Evolutionary conservation across 208 protist genomes (phyloP), one percentile per base, ranked within the genome.

Genomic region (Trypanosoma melophagium): DNA sequence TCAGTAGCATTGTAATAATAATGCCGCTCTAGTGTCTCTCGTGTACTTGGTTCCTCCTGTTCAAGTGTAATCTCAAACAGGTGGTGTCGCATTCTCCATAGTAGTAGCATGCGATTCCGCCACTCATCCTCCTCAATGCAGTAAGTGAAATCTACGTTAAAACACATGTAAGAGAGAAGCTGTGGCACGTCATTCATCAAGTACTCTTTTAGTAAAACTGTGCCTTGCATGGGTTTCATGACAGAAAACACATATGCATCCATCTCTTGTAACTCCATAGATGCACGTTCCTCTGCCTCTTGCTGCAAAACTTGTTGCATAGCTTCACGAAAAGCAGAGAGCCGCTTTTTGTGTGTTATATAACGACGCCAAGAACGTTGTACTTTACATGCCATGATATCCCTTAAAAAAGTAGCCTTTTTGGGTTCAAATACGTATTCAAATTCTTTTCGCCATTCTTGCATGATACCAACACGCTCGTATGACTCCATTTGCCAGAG

Each of bases 21-120:
- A 3, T n/a, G 42, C 13, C 71, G 63, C 53, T 81, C 19, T 40
- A 80, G n/a, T 25, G n/a, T 22, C 52, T 67, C 67, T 40, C 70
- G 58, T 16, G 40, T 59, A 47, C 51, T 16, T 25, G 69, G 31
- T 64, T 84, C 74, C 25, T 67, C 58, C 0, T 47, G 13, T 55
- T 63, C 74, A 17, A 86, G 25, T 17, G 61, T 62, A 7, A 17
- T 47, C 42, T 85, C 74, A 52, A 78, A 79, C 13, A 63, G 31
- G 25, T 74, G 61, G 65, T 86, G 79, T 16, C 80, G 71, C 83
- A 86, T 86, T 40, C 74, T 74, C 83, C 83, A 89, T 25, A 89
- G 65, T 57, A 89, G 57, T 13, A 61, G 62, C 53, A 71, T 74
- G 45, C 83, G 77, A 51, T 76, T 76, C 21, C 62, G 58, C 77